Percentiles rank a stretch among this genome's conserved stretches.
These are phyloP conservation scores for Aureobasidium pullulans DNA, from an alignment of 2,329 filamentous ascomycete species.

Conservation along the genomic window DNA sequence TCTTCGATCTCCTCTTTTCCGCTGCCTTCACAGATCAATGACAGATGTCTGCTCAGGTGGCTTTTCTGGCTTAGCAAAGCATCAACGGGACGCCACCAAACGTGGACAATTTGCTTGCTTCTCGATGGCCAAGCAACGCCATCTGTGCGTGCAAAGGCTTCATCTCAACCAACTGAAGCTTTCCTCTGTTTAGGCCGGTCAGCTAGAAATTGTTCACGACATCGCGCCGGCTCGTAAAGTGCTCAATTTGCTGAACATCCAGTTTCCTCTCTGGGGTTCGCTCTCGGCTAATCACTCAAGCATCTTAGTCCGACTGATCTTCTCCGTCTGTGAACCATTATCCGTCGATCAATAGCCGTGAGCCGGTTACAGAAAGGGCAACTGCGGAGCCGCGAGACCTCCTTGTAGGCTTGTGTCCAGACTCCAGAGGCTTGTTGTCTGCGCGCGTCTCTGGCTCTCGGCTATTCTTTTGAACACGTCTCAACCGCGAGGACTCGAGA, in stretches of 20 bases:
- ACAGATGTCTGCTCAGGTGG: neutral
- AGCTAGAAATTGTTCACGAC: neutral
- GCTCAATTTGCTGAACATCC: neutral
- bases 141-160: conserved; percentile 7
- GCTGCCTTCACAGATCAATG: neutral
- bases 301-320: neutral
- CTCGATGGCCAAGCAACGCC: conserved; percentile 7
- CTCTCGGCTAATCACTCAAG: neutral
- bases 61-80: neutral
- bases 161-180: conserved; percentile 6
- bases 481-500: neutral
- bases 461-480: neutral
- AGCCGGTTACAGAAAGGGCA: neutral
- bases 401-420: neutral
- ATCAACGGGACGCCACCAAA: conserved; percentile 5
- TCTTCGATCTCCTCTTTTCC: neutral
- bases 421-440: neutral
- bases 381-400: neutral
- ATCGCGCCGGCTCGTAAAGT: neutral
- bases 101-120: conserved; percentile 1
- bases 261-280: neutral
- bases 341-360: conserved; percentile 8
- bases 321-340: neutral
- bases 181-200: neutral
- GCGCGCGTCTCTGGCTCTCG: neutral